Evolutionary conservation across 306 rosid species (phyloP).

Genomic region (Gleditsia sinensis): DNA sequence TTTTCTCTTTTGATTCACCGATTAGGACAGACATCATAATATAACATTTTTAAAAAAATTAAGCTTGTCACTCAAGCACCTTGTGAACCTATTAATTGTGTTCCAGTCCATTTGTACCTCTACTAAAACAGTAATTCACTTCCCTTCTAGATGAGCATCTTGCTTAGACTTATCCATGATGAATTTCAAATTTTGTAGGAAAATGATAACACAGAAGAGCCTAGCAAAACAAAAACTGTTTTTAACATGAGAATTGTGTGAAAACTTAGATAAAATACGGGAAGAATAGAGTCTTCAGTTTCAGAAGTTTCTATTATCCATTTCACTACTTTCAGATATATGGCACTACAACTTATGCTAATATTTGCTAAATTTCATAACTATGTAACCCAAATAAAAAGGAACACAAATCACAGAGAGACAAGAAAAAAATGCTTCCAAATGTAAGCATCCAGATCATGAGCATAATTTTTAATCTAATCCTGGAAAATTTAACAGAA

Average conservation of each 20-base stretch:
- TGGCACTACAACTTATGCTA: neutral
- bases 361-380: neutral
- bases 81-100: too few relatives aligned
- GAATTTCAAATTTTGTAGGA: neutral
- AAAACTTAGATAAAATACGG: neutral
- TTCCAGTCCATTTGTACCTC: too few relatives aligned
- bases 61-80: too few relatives aligned
- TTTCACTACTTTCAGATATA: conserved; percentile 11
- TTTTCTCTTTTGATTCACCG: too few relatives aligned
- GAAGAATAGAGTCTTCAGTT: neutral
- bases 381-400: neutral
- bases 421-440: neutral
- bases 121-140: neutral
- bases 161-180: neutral
- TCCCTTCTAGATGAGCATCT: neutral
- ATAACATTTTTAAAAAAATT: too few relatives aligned
- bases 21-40: too few relatives aligned
- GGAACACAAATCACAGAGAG: neutral
- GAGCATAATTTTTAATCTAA: neutral
- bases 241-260: neutral
- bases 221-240: neutral
- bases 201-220: neutral
- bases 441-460: conserved; percentile 3
- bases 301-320: neutral
- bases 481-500: neutral